phyloP scores from a whole-genome alignment of 345 rosid species.

The Rhizophora mangle region DNA sequence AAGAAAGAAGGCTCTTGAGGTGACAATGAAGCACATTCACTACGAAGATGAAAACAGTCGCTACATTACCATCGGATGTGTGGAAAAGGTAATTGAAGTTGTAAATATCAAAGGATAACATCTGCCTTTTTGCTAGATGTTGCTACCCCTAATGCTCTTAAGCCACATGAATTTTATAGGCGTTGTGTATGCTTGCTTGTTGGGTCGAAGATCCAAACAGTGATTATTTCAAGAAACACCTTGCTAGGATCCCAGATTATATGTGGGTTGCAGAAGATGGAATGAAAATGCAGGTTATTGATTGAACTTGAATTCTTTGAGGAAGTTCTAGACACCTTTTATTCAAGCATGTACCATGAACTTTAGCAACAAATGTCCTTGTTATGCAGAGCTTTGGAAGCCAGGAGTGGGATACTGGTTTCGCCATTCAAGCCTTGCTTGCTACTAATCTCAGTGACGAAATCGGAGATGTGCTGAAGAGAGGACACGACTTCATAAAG shows the following conservation, averaged over 20 bases:
- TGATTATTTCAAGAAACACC: constrained; percentile 79
- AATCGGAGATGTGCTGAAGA: constrained; percentile 51
- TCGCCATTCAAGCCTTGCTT: constrained; percentile 71
- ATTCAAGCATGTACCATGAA: not conserved
- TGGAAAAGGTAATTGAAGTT: constrained; percentile 54
- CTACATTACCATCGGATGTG: constrained; percentile 81
- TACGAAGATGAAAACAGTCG: constrained; percentile 88
- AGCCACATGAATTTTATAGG: constrained; percentile 32
- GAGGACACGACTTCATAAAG: constrained; percentile 56
- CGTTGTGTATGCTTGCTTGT: constrained; percentile 83
- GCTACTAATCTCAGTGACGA: constrained; percentile 60
- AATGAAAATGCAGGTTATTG: constrained; percentile 88
- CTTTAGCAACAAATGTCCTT: not conserved
- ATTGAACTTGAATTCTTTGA: not conserved
- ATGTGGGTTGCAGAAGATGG: constrained; percentile 98
- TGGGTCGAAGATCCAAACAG: constrained; percentile 93
- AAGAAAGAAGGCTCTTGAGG: constrained; percentile 67
- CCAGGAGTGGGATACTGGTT: constrained; percentile 85
- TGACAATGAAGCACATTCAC: constrained; percentile 68
- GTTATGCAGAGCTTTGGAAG: constrained; percentile 75
- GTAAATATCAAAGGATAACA: too few species aligned
- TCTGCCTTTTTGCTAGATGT: too few species aligned
- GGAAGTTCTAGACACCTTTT: not conserved
- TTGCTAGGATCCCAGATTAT: constrained; percentile 71
- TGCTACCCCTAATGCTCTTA: too few species aligned